Percentiles rank a stretch among this genome's conserved stretches.
Evolutionary conservation across 306 rosid species (phyloP).

Genomic region (Macrotyloma uniflorum): DNA sequence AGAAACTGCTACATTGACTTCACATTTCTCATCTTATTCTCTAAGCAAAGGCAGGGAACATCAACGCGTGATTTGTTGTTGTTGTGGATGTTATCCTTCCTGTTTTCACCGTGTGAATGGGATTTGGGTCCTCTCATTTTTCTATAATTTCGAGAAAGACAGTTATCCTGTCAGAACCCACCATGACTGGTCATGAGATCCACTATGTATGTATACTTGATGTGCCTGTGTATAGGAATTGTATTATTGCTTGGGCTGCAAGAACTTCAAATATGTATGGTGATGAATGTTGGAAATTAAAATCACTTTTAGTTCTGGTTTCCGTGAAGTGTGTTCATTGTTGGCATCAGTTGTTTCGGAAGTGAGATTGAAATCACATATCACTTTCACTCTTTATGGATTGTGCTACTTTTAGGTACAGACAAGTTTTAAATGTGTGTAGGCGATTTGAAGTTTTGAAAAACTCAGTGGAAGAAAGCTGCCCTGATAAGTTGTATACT

Average conservation of each 20-base stretch:
- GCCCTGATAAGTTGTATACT: neutral
- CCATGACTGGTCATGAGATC: neutral
- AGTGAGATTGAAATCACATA: slow-evolving; percentile 31
- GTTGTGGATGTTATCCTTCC: neutral
- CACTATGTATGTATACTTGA: neutral
- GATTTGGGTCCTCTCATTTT: neutral
- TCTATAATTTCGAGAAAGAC: neutral
- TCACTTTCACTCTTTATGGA: slow-evolving; percentile 23
- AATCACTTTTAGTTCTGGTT: slow-evolving; percentile 16
- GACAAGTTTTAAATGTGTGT: neutral
- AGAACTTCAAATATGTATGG: slow-evolving; percentile 26
- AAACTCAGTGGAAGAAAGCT: slow-evolving; percentile 11
- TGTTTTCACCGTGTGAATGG: neutral
- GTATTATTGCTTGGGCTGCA: slow-evolving; percentile 24
- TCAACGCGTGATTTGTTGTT: neutral
- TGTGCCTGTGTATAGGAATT: slow-evolving; percentile 16
- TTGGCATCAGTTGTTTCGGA: slow-evolving; percentile 20
- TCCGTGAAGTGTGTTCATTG: slow-evolving; percentile 29
- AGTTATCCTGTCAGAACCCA: neutral
- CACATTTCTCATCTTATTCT: neutral
- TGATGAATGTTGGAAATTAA: slow-evolving; percentile 29
- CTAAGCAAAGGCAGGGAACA: slow-evolving; percentile 4
- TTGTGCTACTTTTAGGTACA: slow-evolving; percentile 17
- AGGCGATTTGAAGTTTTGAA: slow-evolving; percentile 3
- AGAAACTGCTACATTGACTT: neutral